Evolutionary conservation across 164 flowering plant species (phyloP).

Genomic region (Tetrastigma voinierianum): DNA sequence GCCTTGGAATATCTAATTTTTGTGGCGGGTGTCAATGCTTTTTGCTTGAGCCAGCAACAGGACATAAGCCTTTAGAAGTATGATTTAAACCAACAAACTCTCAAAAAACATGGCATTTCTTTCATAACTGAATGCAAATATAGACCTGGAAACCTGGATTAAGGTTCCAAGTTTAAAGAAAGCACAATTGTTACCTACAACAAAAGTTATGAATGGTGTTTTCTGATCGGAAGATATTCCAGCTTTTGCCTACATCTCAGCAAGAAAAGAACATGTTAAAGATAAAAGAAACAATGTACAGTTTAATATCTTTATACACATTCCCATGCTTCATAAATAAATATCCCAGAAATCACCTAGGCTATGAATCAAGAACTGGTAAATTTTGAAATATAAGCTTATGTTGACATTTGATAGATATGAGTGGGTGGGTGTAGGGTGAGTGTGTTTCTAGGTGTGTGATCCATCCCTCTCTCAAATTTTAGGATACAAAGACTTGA

Average conservation of each 20-base stretch:
- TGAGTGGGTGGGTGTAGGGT: too few relatives aligned
- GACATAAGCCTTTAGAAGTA: too few relatives aligned
- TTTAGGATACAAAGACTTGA: too few relatives aligned
- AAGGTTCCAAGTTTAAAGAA: not conserved
- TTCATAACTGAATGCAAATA: not conserved
- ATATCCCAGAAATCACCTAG: not conserved
- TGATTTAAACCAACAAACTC: too few relatives aligned
- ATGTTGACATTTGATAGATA: too few relatives aligned
- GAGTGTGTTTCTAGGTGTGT: too few relatives aligned
- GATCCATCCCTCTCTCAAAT: too few relatives aligned
- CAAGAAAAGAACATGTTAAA: slow-evolving; percentile 10
- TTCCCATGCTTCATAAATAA: too few relatives aligned
- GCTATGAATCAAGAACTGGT: not conserved
- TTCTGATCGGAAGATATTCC: slow-evolving; percentile 26
- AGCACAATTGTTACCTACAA: slow-evolving; percentile 53
- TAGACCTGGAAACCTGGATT: not conserved
- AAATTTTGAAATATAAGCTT: not conserved
- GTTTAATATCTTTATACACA: not conserved
- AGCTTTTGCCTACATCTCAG: slow-evolving; percentile 46
- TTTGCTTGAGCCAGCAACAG: too few relatives aligned
- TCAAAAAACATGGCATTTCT: too few relatives aligned
- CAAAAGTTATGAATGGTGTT: slow-evolving; percentile 73
- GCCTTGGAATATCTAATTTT: too few relatives aligned
- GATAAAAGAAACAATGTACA: not conserved
- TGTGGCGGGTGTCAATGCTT: too few relatives aligned